Percentiles rank a stretch among this genome's conserved stretches.
Conservation (phyloP, 345 rosid species). For the Acer negundo region DNA sequence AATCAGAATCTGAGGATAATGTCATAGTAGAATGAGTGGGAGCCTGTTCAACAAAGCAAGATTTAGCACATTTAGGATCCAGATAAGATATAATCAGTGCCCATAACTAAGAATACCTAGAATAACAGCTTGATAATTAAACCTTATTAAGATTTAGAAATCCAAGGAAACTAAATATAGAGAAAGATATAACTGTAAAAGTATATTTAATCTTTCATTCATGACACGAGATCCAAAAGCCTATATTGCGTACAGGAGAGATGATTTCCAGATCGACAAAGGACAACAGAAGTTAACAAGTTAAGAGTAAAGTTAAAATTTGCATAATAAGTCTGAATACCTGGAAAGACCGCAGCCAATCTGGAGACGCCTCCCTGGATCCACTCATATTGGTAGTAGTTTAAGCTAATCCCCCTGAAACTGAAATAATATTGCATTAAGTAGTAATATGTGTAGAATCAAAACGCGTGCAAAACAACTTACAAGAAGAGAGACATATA, state of each 20-base stretch:
- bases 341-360: slow-evolving; percentile 77
- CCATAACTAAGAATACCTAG: too few relatives aligned
- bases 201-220: too few relatives aligned
- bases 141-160: neutral
- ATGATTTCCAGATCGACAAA: too few relatives aligned
- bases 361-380: slow-evolving; percentile 78
- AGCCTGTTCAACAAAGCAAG: slow-evolving; percentile 44
- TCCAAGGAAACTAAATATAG: neutral
- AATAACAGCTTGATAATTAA: neutral
- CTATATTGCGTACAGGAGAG: too few relatives aligned
- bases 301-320: too few relatives aligned
- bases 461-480: too few relatives aligned
- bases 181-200: neutral
- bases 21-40: slow-evolving; percentile 46
- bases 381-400: slow-evolving; percentile 45
- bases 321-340: slow-evolving; percentile 25
- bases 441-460: too few relatives aligned
- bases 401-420: neutral
- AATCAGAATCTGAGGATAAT: slow-evolving; percentile 61
- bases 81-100: too few relatives aligned
- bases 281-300: too few relatives aligned
- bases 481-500: too few relatives aligned
- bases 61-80: neutral
- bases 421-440: too few relatives aligned
- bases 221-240: too few relatives aligned